Base-by-base conservation (phyloP, 2,329 filamentous ascomycete species). In the Colletotrichum cereale region DNA sequence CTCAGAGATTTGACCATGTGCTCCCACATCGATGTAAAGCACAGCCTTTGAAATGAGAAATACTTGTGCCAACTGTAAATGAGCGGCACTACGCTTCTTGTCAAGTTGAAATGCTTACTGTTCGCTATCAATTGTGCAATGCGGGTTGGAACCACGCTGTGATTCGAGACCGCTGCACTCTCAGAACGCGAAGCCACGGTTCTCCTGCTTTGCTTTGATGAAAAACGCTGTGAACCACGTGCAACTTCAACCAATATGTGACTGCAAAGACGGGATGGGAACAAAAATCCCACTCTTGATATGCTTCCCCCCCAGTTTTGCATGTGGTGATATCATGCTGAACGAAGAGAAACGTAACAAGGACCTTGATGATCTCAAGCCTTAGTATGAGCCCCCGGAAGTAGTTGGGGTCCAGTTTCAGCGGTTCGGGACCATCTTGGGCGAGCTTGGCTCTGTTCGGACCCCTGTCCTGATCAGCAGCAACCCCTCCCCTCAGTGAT, bases 381-480 rank as follows among this genome's bases (percentile, higher is more conserved):
- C 2, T 3, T 14, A 38, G 3, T 11, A 31, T 24, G 11, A 62
- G 31, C 58, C 10, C 7, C 7, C 12, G 40, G 18, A 31, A 24
- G 31, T 24, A 26, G 21, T 24, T 26, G 34, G 29, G 29, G 16
- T 50, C 50, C 10, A 14, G n/a, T 50, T 50, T 31, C 1, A 14
- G 29, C 58, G 36, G 4, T n/a, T n/a, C 44, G 16, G 6, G 26
- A 7, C 21, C 10, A 34, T 18, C 26, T 53, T 42, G 34, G 36
- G 24, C 61, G 48, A 55, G 16, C 38, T 24, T 21, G 50, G 36
- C 38, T 21, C 36, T 34, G 61, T 44, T 26, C 48, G 8, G 12
- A 55, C 42, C 26, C 61, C 24, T 63, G 61, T 55, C 5, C 24
- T 18, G 60, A 62, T 62, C 34, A 29, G 34, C 24, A 31, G 34